Evolutionary conservation across 1,139 yeast genomes (phyloP), one percentile per base, ranked within the genome.

Genomic region (Suhomyces atakaporum): DNA sequence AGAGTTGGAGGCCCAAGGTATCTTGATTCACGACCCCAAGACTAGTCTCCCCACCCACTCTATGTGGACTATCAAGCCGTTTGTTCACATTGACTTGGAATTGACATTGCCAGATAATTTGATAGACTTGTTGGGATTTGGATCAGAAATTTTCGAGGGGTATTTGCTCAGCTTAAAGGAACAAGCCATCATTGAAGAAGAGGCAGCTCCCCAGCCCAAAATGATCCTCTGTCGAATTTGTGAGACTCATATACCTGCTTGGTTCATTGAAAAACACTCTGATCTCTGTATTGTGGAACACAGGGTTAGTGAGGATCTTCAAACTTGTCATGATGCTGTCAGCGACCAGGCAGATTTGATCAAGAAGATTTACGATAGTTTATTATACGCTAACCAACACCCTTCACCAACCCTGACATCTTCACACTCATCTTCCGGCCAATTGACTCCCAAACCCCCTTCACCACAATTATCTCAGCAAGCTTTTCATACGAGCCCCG

Each of bases 191-290:
- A 71, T 79, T 5, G 83, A 82, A 45, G 84, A 81, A 46, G 72
- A 66, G 12, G 70, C 75, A 16, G 77, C 85, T 0, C 95, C 96
- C 0, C 75, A 80, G 20, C 96, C 95, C 0, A 82, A 82, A 25
- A 71, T 81, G 30, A 86, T 88, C 29, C 66, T 90, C 27, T 94
- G 99, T 58, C 73, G 96, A 35, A 89, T 94, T 14, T 94, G 99
- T 60, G 99, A 94, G 53, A 79, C 81, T 19, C 77, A 77, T 35
- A 80, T 90, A n/a, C 97, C 96, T 1, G 88, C 92, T 1, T 94
- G 98, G 98, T 92, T 95, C 82, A 71, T 92, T 33, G 98, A 90
- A 52, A 77, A 83, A 35, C 99, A 94, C 60, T 83, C 94, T 2
- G 95, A 89, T 54, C 67, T 86, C 36, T 94, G 99, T 52, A 69